Conservation (phyloP, 2,329 filamentous ascomycete species). For the Tolypocladium paradoxum region DNA sequence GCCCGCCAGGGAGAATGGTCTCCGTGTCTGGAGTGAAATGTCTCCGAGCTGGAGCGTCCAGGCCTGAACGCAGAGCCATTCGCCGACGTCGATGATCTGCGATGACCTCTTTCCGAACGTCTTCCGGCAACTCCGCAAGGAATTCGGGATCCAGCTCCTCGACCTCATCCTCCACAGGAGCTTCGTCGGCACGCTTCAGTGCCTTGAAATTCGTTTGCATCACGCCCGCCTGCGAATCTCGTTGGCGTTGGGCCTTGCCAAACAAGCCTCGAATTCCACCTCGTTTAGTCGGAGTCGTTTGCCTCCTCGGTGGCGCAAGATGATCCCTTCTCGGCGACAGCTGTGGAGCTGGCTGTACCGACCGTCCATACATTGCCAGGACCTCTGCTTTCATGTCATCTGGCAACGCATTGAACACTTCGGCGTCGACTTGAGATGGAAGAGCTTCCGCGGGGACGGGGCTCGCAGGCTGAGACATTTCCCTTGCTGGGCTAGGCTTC, state of each 20-base stretch:
- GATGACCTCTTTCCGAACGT: slow-evolving; percentile 68
- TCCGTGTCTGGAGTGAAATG: slow-evolving; percentile 12
- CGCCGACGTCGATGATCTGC: slow-evolving; percentile 52
- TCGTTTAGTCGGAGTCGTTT: slow-evolving; percentile 57
- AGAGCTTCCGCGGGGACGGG: slow-evolving; percentile 32
- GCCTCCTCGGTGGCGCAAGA: slow-evolving; percentile 38
- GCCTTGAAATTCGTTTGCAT: slow-evolving; percentile 64
- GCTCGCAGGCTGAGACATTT: slow-evolving; percentile 24
- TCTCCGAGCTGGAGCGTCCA: slow-evolving; percentile 27
- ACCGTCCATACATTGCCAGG: slow-evolving; percentile 54
- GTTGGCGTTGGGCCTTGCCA: slow-evolving; percentile 37
- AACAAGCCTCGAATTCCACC: slow-evolving; percentile 30
- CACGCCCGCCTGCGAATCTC: slow-evolving; percentile 46
- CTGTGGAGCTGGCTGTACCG: slow-evolving; percentile 24
- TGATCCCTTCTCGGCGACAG: slow-evolving; percentile 49
- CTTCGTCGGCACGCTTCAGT: slow-evolving; percentile 21
- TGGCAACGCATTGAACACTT: slow-evolving; percentile 73
- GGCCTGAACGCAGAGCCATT: slow-evolving; percentile 44
- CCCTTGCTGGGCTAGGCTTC: slow-evolving; percentile 9
- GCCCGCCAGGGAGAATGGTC: slow-evolving; percentile 19
- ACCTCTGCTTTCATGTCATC: slow-evolving; percentile 79
- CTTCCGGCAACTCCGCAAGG: slow-evolving; percentile 71
- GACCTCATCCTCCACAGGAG: slow-evolving; percentile 19
- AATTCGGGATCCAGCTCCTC: slow-evolving; percentile 58
- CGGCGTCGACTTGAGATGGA: slow-evolving; percentile 74